These are phyloP conservation scores for Plasmodium blacklocki DNA, from an alignment of 169 alveolate species.

Conservation along the genomic window DNA sequence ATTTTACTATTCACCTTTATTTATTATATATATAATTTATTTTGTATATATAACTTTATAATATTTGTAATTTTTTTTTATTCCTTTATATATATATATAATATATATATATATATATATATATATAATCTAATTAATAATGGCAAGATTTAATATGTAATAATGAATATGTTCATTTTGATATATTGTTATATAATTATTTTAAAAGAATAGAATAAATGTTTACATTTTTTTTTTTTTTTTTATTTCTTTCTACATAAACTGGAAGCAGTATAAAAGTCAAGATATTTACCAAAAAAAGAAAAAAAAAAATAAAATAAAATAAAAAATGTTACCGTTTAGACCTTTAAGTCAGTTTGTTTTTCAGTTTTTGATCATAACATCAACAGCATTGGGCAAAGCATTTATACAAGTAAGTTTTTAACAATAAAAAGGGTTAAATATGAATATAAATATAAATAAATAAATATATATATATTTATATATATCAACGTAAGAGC, in stretches of 20 bases:
- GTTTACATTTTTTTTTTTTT: slow-evolving; percentile 4
- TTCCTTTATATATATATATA: background rate
- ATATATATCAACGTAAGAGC: background rate
- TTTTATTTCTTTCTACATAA: slow-evolving; percentile 8
- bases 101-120: no score
- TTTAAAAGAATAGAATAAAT: slow-evolving; percentile 19
- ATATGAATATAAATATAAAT: background rate
- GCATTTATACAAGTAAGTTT: slow-evolving; percentile 61
- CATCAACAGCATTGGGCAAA: slow-evolving; percentile 71
- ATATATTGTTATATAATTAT: background rate
- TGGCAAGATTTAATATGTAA: slow-evolving; percentile 22
- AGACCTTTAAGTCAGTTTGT: slow-evolving; percentile 63
- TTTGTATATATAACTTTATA: background rate
- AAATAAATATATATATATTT: background rate
- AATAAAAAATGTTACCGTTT: slow-evolving; percentile 75
- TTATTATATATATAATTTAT: background rate
- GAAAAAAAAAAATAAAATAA: background rate
- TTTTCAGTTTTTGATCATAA: slow-evolving; percentile 64
- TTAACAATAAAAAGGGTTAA: background rate
- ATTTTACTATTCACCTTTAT: no score
- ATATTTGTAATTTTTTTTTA: background rate
- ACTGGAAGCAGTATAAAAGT: background rate
- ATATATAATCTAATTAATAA: slow-evolving; percentile 24
- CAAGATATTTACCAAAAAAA: background rate
- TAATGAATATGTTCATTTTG: no score